A percentile compares a stretch with the other conserved stretches of the same genome.
Conservation (phyloP, 2,329 filamentous ascomycete species). For the Paracoccidioides brasiliensis region DNA sequence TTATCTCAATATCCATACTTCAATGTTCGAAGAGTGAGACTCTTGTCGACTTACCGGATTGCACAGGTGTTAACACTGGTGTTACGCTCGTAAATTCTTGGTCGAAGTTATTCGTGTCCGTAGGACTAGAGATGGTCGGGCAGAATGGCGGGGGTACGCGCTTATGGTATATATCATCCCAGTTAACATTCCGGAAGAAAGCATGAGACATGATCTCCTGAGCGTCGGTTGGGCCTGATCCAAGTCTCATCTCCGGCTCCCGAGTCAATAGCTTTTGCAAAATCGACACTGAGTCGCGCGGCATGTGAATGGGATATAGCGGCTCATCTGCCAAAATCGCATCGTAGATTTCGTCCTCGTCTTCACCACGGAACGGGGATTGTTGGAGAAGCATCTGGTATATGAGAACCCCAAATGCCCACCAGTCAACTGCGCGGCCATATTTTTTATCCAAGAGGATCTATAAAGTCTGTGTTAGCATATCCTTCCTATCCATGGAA, state of each 20-base stretch:
- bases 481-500: neutral
- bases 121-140: slow-evolving; percentile 77
- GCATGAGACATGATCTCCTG: slow-evolving; percentile 98
- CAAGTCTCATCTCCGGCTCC: slow-evolving; percentile 83
- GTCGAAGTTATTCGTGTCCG: slow-evolving; percentile 99
- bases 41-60: slow-evolving; percentile 60
- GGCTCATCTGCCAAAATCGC: slow-evolving; percentile 96
- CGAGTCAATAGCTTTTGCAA: slow-evolving; percentile 92
- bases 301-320: slow-evolving; percentile 97
- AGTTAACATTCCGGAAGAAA: slow-evolving; percentile 95
- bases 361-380: slow-evolving; percentile 95
- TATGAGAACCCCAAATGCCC: slow-evolving; percentile 97
- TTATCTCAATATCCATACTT: neutral
- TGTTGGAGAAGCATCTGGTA: slow-evolving; percentile 99
- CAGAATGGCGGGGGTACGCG: slow-evolving; percentile 77
- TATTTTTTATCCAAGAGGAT: slow-evolving; percentile 98
- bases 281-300: slow-evolving; percentile 91
- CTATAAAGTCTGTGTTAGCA: slow-evolving; percentile 33
- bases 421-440: slow-evolving; percentile 94
- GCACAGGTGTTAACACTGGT: slow-evolving; percentile 88
- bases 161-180: slow-evolving; percentile 98
- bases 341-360: slow-evolving; percentile 98
- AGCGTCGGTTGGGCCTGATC: slow-evolving; percentile 89
- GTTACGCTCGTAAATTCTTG: slow-evolving; percentile 98
- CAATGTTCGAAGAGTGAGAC: neutral